These are phyloP conservation scores for Lepidium sativum DNA, from an alignment of 345 rosid species.

Conservation along the genomic window DNA sequence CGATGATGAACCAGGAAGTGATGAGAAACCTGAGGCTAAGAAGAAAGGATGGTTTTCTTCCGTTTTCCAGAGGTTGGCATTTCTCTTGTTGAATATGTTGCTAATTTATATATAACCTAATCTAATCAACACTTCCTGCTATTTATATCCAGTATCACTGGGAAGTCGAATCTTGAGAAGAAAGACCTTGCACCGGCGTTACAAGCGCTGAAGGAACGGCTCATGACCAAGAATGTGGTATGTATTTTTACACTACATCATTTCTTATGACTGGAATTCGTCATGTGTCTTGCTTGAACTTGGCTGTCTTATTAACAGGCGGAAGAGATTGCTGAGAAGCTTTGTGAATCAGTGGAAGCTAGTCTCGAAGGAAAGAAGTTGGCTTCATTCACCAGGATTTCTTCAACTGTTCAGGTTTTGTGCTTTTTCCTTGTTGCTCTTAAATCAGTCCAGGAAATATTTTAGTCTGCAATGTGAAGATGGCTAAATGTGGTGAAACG, in stretches of 20 bases:
- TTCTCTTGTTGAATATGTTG: background rate
- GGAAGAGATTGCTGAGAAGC: constrained; percentile 97
- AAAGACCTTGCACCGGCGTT: constrained; percentile 87
- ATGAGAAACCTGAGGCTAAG: constrained; percentile 62
- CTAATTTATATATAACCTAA: background rate
- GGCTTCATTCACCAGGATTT: constrained; percentile 94
- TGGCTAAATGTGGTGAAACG: constrained; percentile 12
- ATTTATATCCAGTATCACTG: constrained; percentile 68
- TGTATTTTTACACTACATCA: constrained; percentile 12
- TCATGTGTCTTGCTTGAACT: background rate
- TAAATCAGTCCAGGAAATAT: background rate
- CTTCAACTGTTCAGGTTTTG: constrained; percentile 88
- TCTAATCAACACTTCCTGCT: background rate
- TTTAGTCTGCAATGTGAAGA: background rate
- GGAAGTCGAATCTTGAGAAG: constrained; percentile 93
- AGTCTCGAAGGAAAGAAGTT: constrained; percentile 97
- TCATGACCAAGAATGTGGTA: constrained; percentile 99
- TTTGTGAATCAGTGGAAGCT: constrained; percentile 91
- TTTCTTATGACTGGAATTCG: background rate
- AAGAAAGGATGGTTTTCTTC: constrained; percentile 96
- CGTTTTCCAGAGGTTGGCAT: constrained; percentile 79
- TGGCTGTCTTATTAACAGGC: constrained; percentile 40
- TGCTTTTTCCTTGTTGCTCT: constrained; percentile 4
- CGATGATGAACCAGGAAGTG: constrained; percentile 53
- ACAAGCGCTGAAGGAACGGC: constrained; percentile 92